phyloP scores from a whole-genome alignment of 768 basidiomycete genomes.

The Collybia nuda region DNA sequence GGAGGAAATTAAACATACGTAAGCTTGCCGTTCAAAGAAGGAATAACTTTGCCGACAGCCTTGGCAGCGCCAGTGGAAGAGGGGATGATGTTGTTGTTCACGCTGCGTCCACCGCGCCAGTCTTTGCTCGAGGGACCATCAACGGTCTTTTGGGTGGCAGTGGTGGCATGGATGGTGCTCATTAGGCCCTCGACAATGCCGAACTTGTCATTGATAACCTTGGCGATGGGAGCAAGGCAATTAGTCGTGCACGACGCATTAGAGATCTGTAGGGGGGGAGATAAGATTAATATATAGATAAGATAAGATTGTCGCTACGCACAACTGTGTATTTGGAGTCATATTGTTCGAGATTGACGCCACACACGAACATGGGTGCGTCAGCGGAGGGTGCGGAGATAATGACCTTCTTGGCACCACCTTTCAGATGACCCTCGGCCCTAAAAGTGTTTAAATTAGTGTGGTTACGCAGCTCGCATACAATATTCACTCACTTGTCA shows the following conservation, averaged over 20 bases:
- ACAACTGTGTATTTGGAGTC: constrained; percentile 86
- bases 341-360: constrained; percentile 94
- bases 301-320: constrained; percentile 27
- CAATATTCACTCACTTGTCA: constrained; percentile 61
- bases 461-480: constrained; percentile 5
- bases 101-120: constrained; percentile 96
- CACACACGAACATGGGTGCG: constrained; percentile 92
- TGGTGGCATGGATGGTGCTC: constrained; percentile 98
- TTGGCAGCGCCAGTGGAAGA: constrained; percentile 99
- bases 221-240: constrained; percentile 98
- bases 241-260: constrained; percentile 99
- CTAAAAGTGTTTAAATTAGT: constrained; percentile 32
- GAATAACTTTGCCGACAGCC: constrained; percentile 98
- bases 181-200: constrained; percentile 96
- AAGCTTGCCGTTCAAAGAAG: constrained; percentile 93
- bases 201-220: constrained; percentile 96
- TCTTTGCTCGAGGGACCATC: constrained; percentile 95
- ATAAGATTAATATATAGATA: background rate
- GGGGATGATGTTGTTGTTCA: constrained; percentile 98
- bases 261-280: constrained; percentile 67
- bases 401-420: constrained; percentile 99
- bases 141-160: constrained; percentile 93
- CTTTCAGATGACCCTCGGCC: constrained; percentile 92
- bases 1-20: constrained; percentile 58
- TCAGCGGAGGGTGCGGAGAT: constrained; percentile 99